Evolutionary conservation across 2,329 filamentous ascomycete genomes (phyloP).

Genomic region (Fusarium equiseti): DNA sequence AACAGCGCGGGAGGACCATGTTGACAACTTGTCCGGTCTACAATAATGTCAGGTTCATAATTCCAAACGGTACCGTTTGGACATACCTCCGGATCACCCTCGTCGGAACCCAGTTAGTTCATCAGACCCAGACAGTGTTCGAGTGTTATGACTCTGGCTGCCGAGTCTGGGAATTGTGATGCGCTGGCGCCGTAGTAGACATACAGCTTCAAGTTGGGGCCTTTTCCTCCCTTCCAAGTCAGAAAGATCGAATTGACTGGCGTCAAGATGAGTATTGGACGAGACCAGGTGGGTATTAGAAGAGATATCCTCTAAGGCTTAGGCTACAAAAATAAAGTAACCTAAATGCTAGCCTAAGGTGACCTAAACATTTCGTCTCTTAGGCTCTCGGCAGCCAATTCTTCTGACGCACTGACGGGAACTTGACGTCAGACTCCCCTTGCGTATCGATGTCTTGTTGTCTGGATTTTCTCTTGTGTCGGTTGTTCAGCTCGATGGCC

Average conservation of each 20-base stretch:
- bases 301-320: neutral
- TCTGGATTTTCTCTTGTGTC: too few species aligned
- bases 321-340: neutral
- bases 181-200: neutral
- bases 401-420: rapidly evolving
- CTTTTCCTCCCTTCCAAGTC: neutral
- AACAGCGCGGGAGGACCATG: neutral
- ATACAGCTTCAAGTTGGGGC: neutral
- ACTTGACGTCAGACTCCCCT: neutral
- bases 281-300: neutral
- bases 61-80: neutral
- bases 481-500: neutral
- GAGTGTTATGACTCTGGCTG: neutral
- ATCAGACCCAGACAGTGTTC: neutral
- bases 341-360: neutral
- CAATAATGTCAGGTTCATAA: too few species aligned
- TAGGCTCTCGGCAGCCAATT: neutral
- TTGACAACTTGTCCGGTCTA: neutral
- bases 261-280: neutral
- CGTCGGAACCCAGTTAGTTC: rapidly evolving
- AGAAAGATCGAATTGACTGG: neutral
- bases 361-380: neutral
- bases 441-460: too few species aligned
- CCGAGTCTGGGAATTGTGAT: rapidly evolving
- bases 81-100: neutral